These are phyloP conservation scores for Pinus albicaulis DNA, from an alignment of 75 land plant species.

Conservation along the genomic window DNA sequence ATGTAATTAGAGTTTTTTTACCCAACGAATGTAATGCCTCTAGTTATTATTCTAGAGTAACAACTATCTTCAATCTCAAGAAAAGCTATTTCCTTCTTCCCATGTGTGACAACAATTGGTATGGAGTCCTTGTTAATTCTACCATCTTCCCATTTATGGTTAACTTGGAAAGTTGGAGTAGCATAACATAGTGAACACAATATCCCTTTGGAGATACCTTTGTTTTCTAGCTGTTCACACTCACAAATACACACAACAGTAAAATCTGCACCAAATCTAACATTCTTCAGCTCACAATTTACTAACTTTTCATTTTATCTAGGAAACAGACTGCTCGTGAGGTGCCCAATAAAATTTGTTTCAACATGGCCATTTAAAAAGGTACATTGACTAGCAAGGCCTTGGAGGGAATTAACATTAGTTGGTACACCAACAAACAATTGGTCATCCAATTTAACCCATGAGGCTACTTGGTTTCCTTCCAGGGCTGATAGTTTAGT, in stretches of 20 bases:
- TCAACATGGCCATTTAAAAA: too few species aligned
- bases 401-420: too few species aligned
- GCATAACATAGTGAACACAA: constrained; percentile 56
- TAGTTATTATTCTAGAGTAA: too few species aligned
- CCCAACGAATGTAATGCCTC: too few species aligned
- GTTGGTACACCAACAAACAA: constrained; percentile 92
- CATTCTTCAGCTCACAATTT: constrained; percentile 18
- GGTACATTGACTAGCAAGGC: too few species aligned
- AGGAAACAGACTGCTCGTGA: constrained; percentile 62
- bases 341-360: constrained; percentile 90
- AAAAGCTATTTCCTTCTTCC: constrained; percentile 40
- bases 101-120: constrained; percentile 39
- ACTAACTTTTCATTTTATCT: constrained; percentile 14
- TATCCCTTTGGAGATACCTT: constrained; percentile 25
- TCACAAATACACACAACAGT: constrained; percentile 72
- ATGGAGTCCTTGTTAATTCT: too few species aligned
- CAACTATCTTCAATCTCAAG: too few species aligned
- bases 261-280: constrained; percentile 55
- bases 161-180: constrained; percentile 75
- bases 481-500: too few species aligned
- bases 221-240: constrained; percentile 22
- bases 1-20: too few species aligned
- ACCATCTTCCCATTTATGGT: constrained; percentile 81
- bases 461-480: too few species aligned
- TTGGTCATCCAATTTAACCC: constrained; percentile 71